phyloP scores from a whole-genome alignment of 225 moss, liverwort and hornwort genomes.

The Asterella californica region DNA sequence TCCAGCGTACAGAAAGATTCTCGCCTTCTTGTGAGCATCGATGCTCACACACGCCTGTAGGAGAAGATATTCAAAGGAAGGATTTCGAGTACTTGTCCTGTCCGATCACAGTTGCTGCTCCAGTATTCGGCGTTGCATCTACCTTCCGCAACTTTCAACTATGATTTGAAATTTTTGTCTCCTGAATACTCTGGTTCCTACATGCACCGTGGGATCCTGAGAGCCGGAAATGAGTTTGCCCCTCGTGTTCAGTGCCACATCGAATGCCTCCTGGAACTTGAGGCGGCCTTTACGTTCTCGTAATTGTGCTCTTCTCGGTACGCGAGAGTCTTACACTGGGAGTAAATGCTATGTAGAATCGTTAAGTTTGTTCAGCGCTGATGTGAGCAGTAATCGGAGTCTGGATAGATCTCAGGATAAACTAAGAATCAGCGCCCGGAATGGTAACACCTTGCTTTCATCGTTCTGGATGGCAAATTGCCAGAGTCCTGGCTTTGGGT shows the following conservation, averaged over 20 bases:
- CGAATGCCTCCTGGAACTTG: background rate
- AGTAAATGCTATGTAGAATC: background rate
- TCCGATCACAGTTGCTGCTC: background rate
- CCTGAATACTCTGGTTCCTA: background rate
- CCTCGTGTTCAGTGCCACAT: background rate
- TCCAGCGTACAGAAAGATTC: background rate
- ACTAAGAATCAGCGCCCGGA: background rate
- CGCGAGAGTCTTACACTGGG: background rate
- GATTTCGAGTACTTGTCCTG: background rate
- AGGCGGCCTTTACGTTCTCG: slow-evolving; percentile 5
- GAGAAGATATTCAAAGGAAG: background rate
- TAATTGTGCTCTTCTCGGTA: background rate
- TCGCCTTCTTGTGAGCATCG: background rate
- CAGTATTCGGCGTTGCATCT: background rate
- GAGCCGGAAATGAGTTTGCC: slow-evolving; percentile 8
- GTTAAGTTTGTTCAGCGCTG: background rate
- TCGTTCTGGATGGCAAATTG: background rate
- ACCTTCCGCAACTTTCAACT: background rate
- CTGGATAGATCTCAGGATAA: background rate
- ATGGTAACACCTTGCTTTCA: background rate
- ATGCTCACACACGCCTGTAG: background rate
- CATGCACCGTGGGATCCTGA: slow-evolving; percentile 8
- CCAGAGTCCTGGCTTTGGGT: background rate
- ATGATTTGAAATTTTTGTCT: background rate
- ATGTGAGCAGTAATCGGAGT: background rate